Percentiles rank a stretch among this genome's conserved stretches.
These are phyloP conservation scores for Acorus calamus DNA, from an alignment of 106 monocot species.

Conservation along the genomic window DNA sequence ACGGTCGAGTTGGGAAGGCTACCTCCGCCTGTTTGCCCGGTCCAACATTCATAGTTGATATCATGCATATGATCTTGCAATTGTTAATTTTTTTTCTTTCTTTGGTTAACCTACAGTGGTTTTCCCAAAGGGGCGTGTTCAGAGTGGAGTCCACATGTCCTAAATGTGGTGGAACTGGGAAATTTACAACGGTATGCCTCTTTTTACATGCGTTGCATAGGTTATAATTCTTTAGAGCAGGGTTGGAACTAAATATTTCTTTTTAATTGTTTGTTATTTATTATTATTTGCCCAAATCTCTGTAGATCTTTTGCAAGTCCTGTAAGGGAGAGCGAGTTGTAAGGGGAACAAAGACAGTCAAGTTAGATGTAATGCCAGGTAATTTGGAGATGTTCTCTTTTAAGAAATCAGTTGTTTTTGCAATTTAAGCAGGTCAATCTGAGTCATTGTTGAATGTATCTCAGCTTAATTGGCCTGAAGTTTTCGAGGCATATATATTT, in stretches of 20 bases:
- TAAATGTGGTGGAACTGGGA: constrained; percentile 69
- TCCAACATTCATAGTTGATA: too few species aligned
- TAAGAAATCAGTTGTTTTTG: neutral
- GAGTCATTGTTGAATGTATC: too few species aligned
- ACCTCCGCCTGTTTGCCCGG: too few species aligned
- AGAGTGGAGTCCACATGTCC: constrained; percentile 68
- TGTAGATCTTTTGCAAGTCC: constrained; percentile 1
- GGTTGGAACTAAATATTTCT: neutral
- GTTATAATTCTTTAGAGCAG: too few species aligned
- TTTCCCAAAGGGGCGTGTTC: constrained; percentile 75
- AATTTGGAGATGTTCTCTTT: constrained; percentile 5
- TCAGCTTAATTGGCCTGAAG: too few species aligned
- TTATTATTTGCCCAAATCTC: neutral
- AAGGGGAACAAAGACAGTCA: neutral
- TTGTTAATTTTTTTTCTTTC: neutral
- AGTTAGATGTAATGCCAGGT: constrained; percentile 88
- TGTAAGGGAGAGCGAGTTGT: constrained; percentile 2
- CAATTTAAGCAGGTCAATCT: neutral
- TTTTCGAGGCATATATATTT: too few species aligned
- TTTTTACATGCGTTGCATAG: too few species aligned
- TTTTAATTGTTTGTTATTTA: neutral
- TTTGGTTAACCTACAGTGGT: constrained; percentile 30
- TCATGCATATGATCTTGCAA: too few species aligned
- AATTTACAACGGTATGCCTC: constrained; percentile 54
- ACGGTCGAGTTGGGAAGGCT: too few species aligned